Conservation (phyloP, 2,329 filamentous ascomycete species). For the Aspergillus sp. region DNA sequence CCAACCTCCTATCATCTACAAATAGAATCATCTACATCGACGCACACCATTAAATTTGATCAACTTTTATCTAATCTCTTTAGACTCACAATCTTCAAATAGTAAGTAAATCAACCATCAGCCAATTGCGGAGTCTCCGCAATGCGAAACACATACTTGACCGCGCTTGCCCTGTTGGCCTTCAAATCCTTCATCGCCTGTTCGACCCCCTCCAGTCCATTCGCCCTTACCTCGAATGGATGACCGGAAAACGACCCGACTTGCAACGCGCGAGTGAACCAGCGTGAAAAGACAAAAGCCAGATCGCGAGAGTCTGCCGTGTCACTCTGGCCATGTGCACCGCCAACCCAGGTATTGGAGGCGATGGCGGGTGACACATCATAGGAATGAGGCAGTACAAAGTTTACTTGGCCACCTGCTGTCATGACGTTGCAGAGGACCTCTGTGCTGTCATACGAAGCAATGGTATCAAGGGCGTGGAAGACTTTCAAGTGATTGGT, state of each 20-base stretch:
- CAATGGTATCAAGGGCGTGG: slow-evolving; percentile 9
- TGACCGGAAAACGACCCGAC: slow-evolving; percentile 46
- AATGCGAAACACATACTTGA: slow-evolving; percentile 60
- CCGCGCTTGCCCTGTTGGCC: slow-evolving; percentile 56
- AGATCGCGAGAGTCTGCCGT: slow-evolving; percentile 31
- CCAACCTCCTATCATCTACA: no score
- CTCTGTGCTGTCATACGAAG: slow-evolving; percentile 2
- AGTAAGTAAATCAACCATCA: no score
- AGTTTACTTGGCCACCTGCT: slow-evolving; percentile 9
- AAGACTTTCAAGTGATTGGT: slow-evolving; percentile 5
- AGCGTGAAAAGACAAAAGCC: slow-evolving; percentile 42
- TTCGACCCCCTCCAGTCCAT: slow-evolving; percentile 52
- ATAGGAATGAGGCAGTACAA: slow-evolving; percentile 1
- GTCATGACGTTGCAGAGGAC: slow-evolving; percentile 5
- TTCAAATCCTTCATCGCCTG: slow-evolving; percentile 51
- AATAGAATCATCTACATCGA: no score
- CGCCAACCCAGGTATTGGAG: slow-evolving; percentile 6
- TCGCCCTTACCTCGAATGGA: slow-evolving; percentile 45
- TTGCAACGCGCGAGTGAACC: slow-evolving; percentile 40
- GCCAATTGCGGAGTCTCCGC: slow-evolving; percentile 36
- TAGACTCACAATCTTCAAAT: no score
- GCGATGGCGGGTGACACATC: slow-evolving; percentile 6
- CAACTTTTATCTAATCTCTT: no score
- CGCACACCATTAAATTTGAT: no score
- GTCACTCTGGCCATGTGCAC: slow-evolving; percentile 5